Evolutionary conservation across 306 rosid species (phyloP), one percentile per base, ranked within the genome.

Genomic region (Cicer chorassanicum): DNA sequence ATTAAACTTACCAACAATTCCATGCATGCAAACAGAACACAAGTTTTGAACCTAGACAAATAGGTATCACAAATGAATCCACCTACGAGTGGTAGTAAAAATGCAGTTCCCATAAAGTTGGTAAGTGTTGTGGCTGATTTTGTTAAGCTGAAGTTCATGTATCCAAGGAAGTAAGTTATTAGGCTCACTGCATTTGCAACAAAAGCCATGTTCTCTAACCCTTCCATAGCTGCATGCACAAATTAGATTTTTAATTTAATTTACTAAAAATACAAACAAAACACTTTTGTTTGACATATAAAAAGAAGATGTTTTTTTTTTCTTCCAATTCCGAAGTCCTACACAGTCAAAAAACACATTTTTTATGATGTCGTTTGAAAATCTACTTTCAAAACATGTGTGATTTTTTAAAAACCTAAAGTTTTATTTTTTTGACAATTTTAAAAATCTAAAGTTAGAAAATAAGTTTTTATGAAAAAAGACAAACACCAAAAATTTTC

Each of bases 201-300:
- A 21, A 87, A 90, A 3, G 98, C 91, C 98, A 92, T 86, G 84
- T 87, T 90, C 75, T 92, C 96, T 1, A 92, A 78, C 59, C 98
- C 96, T 82, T 88, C 92, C 77, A 80, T 87, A 41, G 85, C 94
- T 92, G 86, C 85, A 51, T 68, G 11, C 67, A 70, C 70, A 65
- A 6, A 67, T 75, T 68, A 8, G 5, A 77, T 42, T 9, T 60
- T 42, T 51, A 68, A 53, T 72, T 72, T 2, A 21, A 53, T 72
- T 72, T 2, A 21, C 8, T 10, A 57, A 36, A 57, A 43, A 65
- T 43, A 34, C 19, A 65, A 70, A 18, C 61, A 75, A 40, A 24
- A 54, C 10, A 1, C 43, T 65, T 24, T 24, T 24, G 4, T 45
- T 49, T 29, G 8, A 29, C 42, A 50, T 43, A 48, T 50, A 41